These are phyloP conservation scores for Physcomitrium patens DNA, from an alignment of 225 moss, liverwort and hornwort species.

Conservation along the genomic window DNA sequence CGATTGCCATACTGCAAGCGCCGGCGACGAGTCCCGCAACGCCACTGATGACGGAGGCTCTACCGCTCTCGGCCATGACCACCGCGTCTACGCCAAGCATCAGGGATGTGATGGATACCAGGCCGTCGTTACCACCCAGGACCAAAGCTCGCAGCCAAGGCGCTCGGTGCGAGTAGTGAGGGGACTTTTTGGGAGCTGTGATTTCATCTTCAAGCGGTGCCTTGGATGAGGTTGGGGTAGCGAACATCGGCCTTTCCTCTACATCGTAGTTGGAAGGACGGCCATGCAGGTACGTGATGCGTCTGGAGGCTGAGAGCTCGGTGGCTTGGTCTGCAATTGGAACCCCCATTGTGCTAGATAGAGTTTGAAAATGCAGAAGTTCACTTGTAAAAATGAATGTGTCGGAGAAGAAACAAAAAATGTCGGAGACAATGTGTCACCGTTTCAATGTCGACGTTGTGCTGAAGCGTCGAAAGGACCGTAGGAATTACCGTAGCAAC, in stretches of 20 bases:
- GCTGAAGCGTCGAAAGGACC: too few species aligned
- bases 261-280: conserved; percentile 44
- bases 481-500: too few species aligned
- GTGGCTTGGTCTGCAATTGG: conserved; percentile 61
- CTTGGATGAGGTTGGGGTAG: neutral
- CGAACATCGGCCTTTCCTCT: conserved; percentile 47
- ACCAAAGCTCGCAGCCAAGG: conserved; percentile 68
- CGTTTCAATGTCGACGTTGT: too few species aligned
- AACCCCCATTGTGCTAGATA: conserved; percentile 41
- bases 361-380: too few species aligned
- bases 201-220: neutral
- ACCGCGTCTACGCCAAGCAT: conserved; percentile 71
- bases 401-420: neutral
- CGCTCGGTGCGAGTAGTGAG: conserved; percentile 60
- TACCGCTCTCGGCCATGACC: conserved; percentile 30
- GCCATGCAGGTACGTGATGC: conserved; percentile 37
- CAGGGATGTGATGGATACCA: conserved; percentile 65
- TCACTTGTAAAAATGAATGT: too few species aligned
- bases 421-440: too few species aligned
- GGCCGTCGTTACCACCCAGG: conserved; percentile 68
- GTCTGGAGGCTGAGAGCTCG: conserved; percentile 51
- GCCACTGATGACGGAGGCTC: conserved; percentile 47
- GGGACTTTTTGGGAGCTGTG: neutral
- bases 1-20: conserved; percentile 74
- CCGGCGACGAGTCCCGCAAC: conserved; percentile 64